A percentile compares a stretch with the other conserved stretches of the same genome.
These are phyloP conservation scores for Raphanus hybrid DNA, from an alignment of 441 rosid species.

Conservation along the genomic window DNA sequence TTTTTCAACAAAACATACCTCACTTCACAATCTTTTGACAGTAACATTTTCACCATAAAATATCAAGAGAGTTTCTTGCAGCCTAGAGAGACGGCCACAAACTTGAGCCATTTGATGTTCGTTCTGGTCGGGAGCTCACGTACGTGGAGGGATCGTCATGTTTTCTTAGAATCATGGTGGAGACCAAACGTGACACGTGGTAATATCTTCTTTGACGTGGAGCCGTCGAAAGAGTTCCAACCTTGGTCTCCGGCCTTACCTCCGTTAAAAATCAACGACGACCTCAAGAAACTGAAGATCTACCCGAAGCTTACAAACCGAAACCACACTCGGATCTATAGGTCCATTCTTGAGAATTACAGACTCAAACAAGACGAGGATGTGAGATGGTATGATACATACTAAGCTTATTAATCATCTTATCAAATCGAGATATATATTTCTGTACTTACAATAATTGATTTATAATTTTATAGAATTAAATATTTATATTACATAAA, in stretches of 20 bases:
- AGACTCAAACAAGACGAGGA: constrained; percentile 41
- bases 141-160: constrained; percentile 50
- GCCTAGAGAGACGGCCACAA: constrained; percentile 39
- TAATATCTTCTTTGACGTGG: constrained; percentile 55
- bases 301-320: constrained; percentile 45
- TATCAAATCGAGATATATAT: background rate
- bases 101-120: constrained; percentile 59
- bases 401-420: background rate
- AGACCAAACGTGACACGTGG: constrained; percentile 63
- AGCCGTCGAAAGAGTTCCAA: constrained; percentile 47
- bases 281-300: constrained; percentile 43
- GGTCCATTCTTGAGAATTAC: constrained; percentile 57
- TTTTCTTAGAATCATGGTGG: constrained; percentile 74
- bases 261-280: constrained; percentile 54
- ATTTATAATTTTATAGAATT: background rate
- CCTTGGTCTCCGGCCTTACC: constrained; percentile 67
- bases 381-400: constrained; percentile 54
- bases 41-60: constrained; percentile 25
- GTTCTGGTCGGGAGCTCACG: constrained; percentile 49
- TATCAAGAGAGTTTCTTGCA: background rate
- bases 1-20: constrained; percentile 27
- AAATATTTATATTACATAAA: background rate
- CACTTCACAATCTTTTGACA: constrained; percentile 28
- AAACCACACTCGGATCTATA: constrained; percentile 49
- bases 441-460: background rate